Evolutionary conservation across 2,329 filamentous ascomycete genomes (phyloP), one percentile per base, ranked within the genome.

Genomic region (Nothomitra cinnamomea): DNA sequence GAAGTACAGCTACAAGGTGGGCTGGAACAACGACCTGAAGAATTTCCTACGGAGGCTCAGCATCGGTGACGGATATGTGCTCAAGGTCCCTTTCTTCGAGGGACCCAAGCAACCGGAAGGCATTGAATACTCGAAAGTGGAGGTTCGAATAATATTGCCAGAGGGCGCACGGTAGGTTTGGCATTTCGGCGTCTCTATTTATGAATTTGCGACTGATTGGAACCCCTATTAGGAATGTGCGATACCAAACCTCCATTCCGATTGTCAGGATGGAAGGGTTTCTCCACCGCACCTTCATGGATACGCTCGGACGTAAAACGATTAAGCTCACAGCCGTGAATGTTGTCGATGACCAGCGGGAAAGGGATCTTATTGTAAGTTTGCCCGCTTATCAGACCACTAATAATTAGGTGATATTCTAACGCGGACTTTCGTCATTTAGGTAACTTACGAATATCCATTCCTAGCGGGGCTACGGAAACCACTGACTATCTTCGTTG

Each of bases 1-100:
- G 92, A 95, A 94, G 69, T 96, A 95, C 69, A 92, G 86, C 59
- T 98, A 96, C 73, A 87, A 85, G 56, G 82, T 96, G 55, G 92
- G 92, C 60, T 98, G 92, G 92, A 94, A 96, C 70, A 82, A 85
- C 52, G 80, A 94, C 59, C 75, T 94, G 25, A 80, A 80, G 62
- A 79, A 78, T 55, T 92, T 86, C 66, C 66, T 98, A 59, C 82
- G 87, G 61, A 74, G 72, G 61, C 63, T 72, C 22, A 78, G 77
- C 42, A 70, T 73, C 47, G 76, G 75, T 24, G 80, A 87, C 56
- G 77, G 79, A n/a, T 94, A 87, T 63, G 76, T 94, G 8, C 76
- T 98, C 56, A 94, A 87, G 64, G 82, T 95, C 6, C 90, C 92
- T 6, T 92, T 98, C 70, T 71, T 98, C 10, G 88, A 96, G 69